Percentiles rank a stretch among this genome's conserved stretches.
Evolutionary conservation across 768 basidiomycete genomes (phyloP).

Genomic region (Cystoderma amianthinum): DNA sequence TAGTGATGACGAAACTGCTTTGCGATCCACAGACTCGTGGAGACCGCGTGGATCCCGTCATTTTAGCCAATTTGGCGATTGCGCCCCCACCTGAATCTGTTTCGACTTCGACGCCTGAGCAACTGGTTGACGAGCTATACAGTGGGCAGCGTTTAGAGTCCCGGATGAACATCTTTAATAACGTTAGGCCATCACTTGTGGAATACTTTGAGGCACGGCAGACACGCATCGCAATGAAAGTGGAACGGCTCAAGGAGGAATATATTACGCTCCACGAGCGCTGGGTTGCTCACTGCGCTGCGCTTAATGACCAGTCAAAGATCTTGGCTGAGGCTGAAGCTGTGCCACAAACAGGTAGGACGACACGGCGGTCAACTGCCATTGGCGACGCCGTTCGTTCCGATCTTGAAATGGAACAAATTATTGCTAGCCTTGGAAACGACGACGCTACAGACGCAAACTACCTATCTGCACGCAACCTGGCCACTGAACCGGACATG

Average conservation of each 20-base stretch:
- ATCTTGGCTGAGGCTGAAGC: constrained; percentile 31
- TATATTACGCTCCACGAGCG: constrained; percentile 63
- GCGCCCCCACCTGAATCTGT: constrained; percentile 22
- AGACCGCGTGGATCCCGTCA: constrained; percentile 56
- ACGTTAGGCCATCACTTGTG: constrained; percentile 41
- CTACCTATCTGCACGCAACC: constrained; percentile 77
- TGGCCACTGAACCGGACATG: constrained; percentile 91
- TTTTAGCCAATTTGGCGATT: constrained; percentile 50
- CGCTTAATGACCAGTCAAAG: constrained; percentile 57
- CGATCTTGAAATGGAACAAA: constrained; percentile 95
- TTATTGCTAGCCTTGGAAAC: constrained; percentile 88
- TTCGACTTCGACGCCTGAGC: constrained; percentile 27
- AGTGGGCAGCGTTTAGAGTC: constrained; percentile 23
- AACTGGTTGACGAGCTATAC: constrained; percentile 41
- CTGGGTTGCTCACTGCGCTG: constrained; percentile 68
- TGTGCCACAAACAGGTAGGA: constrained; percentile 39
- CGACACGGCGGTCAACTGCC: constrained; percentile 69
- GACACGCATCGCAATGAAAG: constrained; percentile 44
- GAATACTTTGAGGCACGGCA: constrained; percentile 50
- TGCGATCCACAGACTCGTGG: constrained; percentile 54
- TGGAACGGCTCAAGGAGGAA: constrained; percentile 49
- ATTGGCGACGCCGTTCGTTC: constrained; percentile 88
- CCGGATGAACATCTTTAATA: constrained; percentile 27
- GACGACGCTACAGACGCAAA: constrained; percentile 92
- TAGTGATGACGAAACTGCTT: constrained; percentile 54